Evolutionary conservation across 371 early-diverging fungal species (phyloP), one percentile per base, ranked within the genome.

Genomic region (Mortierella sp.): DNA sequence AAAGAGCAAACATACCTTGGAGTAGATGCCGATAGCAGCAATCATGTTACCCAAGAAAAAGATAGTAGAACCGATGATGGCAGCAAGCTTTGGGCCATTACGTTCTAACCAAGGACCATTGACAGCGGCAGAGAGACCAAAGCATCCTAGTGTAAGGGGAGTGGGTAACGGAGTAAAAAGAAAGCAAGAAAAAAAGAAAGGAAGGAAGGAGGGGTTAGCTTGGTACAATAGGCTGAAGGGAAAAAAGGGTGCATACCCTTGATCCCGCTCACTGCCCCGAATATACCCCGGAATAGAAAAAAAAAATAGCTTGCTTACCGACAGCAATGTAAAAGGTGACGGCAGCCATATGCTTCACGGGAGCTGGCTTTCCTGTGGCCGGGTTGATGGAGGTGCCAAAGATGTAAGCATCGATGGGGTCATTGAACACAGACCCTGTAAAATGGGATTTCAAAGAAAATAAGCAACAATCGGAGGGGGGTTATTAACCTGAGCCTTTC

Each of bases 41-140:
- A 89, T 64, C 64, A 91, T 75, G 71, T 91, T 86, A 16, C 90
- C 92, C 7, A 86, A 21, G 68, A 81, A 88, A 69, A 89, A 90
- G n/a, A 89, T 64, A 7, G 72, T 64, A 1, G 87, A 57, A 0
- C 90, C 90, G 4, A 89, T 57, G 16, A 84, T 57, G n/a, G 86
- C 84, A 26, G 88, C 89, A 61, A 77, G 75, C 47, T 84, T 80
- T 9, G 92, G 90, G 14, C 89, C 90, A 55, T 77, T 76, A 11
- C 88, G 83, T 66, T 91, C 92, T 51, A 91, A 74, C 90, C 90
- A 89, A 16, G 92, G 90, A 5, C 92, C 92, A 50, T 88, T 87
- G 23, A 88, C n/a, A n/a, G 92, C 90, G 47, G 89, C 87, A 7
- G 89, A 85, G 44, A 85, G 60, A 19, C 92, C 92, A 62, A 91